Percentiles rank a stretch among this genome's conserved stretches.
phyloP scores from a whole-genome alignment of 169 alveolate species.

The Plasmodium reichenowi region DNA sequence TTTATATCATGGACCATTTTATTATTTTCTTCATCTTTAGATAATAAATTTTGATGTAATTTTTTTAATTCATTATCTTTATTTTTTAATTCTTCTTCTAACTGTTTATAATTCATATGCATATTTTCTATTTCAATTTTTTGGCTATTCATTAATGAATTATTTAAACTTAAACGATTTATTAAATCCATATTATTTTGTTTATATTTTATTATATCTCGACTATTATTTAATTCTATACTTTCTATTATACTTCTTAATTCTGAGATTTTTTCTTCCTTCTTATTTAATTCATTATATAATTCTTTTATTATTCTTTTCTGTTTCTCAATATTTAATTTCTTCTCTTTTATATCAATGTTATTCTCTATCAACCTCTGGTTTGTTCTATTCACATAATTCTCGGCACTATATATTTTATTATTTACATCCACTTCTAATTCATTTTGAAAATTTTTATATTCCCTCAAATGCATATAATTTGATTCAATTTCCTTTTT shows the following conservation, averaged over 20 bases:
- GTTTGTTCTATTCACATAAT: conserved; percentile 24
- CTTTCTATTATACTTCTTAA: conserved; percentile 47
- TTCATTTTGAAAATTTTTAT: conserved; percentile 28
- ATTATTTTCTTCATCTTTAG: conserved; percentile 61
- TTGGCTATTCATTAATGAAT: conserved; percentile 58
- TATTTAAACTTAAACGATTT: conserved; percentile 50
- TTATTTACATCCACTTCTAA: conserved; percentile 39
- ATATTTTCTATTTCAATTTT: conserved; percentile 72
- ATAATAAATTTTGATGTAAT: conserved; percentile 37
- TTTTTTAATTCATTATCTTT: conserved; percentile 68
- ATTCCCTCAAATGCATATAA: conserved; percentile 34
- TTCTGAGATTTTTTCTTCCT: conserved; percentile 49
- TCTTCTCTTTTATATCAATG: conserved; percentile 36
- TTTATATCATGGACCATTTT: conserved; percentile 57
- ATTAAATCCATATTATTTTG: conserved; percentile 60
- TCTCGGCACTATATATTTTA: conserved; percentile 49
- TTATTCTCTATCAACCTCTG: conserved; percentile 41
- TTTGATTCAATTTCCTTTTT: conserved; percentile 57
- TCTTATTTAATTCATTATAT: conserved; percentile 47
- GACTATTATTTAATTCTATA: conserved; percentile 43
- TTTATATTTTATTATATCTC: conserved; percentile 65
- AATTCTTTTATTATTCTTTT: conserved; percentile 70
- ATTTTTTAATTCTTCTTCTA: conserved; percentile 71
- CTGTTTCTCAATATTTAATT: conserved; percentile 63
- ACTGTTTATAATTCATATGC: conserved; percentile 74